Evolutionary conservation across 192 early-diverging fungal species (phyloP), one percentile per base, ranked within the genome.

Genomic region (Physocladia obscura): DNA sequence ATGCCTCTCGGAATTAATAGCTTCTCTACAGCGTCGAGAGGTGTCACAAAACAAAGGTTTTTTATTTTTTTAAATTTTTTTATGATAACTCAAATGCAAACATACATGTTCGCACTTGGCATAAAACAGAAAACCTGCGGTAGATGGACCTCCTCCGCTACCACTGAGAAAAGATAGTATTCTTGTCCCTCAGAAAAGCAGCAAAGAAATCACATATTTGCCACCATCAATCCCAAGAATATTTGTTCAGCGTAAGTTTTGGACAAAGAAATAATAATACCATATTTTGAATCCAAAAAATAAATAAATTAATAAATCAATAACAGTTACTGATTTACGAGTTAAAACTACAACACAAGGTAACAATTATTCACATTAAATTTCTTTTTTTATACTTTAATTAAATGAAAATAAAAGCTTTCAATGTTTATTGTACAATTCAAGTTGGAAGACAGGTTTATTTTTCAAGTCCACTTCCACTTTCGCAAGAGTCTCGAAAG

Each of bases 401-500:
- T n/a, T n/a, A n/a, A n/a, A 22, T 30, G 19, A 29, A 21, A 19
- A n/a, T 24, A 19, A 26, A 19, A 67, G 63, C 63, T 6, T 68
- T 38, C 54, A 68, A 68, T 57, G 65, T 68, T 2, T 37, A 65
- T 52, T 65, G 62, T n/a, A 65, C 62, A 8, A 65, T 65, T 31
- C 62, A 65, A 49, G 62, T 65, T 15, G 62, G 62, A 65, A 51
- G 22, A 13, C 54, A 68, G 56, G 65, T 68, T 13, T 68, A 26
- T 34, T 68, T 68, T 30, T 40, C 30, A 11, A 34, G 22, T 6
- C 51, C 65, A 57, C 37, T 56, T 26, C 65, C 65, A 39, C 65
- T 68, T 19, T 36, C 65, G 4, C 65, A 78, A 61, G 77, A 78
- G 36, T 62, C 68, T 4, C 64, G 51, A 40, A 78, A 78, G 55